Base-by-base conservation (phyloP, 306 rosid species). In the Sicyos edulis region DNA sequence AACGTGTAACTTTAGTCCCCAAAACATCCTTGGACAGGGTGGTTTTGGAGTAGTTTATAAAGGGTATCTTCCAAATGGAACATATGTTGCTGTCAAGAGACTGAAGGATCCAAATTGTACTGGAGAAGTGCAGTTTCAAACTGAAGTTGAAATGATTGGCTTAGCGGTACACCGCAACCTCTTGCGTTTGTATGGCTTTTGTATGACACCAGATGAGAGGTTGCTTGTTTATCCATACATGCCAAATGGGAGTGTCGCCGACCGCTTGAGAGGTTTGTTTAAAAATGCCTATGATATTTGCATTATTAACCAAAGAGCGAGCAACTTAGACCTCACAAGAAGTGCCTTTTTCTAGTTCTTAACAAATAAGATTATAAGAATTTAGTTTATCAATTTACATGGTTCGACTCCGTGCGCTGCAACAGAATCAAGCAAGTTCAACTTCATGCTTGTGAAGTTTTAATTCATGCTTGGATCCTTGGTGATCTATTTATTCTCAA, bases 111-210 rank as follows among this genome's bases (percentile, higher is more conserved):
- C 97, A 65, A 91, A 89, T 77, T 93, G 77, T 83, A 91, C 91
- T 1, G 99, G 99, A 80, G 99, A 91, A 85, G 87, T 93, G 76
- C 99, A 91, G 86, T 93, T 93, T 82, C 99, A 93, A 79, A 93
- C 99, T 29, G 97, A 93, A 80, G 99, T 93, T 74, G 97, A 91
- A 85, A 86, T 91, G 96, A 93, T 93, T 69, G 99, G 99, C 80
- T 80, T 93, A 88, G 99, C 96, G 26, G 87, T 93, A 81, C 97
- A 93, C 73, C 87, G 99, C 20, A 91, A 93, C 77, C 96, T 93
- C 81, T 75, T 93, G 71, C 88, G 87, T 34, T 85, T 93, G 57
- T 86, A 82, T 79, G 99, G 96, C 17, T 93, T 90, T 79, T 93
- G 97, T 80, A 83, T 91, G 96, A 93, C 91, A 16, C 56, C 95